A percentile compares a stretch with the other conserved stretches of the same genome.
Evolutionary conservation across 2,329 filamentous ascomycete species (phyloP).

Genomic region (Penicillium verrucosum): DNA sequence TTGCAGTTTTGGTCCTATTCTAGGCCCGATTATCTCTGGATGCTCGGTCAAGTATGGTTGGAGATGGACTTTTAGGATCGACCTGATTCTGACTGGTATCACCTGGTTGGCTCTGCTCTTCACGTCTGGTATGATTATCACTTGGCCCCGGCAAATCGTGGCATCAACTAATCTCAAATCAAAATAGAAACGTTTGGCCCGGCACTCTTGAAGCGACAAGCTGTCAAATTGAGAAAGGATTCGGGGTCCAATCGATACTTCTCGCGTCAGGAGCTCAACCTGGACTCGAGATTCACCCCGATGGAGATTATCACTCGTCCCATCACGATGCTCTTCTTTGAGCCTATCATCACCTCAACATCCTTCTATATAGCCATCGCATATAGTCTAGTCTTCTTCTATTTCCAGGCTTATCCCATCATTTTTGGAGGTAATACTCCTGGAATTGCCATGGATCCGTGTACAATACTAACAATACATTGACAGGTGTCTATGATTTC

Average conservation of each 20-base stretch:
- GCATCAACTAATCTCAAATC: neutral
- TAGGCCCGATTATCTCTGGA: conserved; percentile 47
- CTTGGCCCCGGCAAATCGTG: accelerated
- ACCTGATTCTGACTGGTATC: conserved; percentile 59
- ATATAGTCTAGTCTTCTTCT: conserved; percentile 69
- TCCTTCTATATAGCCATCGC: conserved; percentile 69
- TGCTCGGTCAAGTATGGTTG: conserved; percentile 42
- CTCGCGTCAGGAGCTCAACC: conserved; percentile 55
- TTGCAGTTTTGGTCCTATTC: conserved; percentile 41
- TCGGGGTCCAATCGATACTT: conserved; percentile 51
- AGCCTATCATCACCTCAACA: conserved; percentile 69
- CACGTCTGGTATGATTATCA: conserved; percentile 47
- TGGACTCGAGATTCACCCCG: conserved; percentile 55
- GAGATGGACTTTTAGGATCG: conserved; percentile 56
- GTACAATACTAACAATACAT: neutral
- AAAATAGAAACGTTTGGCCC: conserved; percentile 58
- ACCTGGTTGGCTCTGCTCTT: conserved; percentile 60
- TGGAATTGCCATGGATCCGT: neutral
- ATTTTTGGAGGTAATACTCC: conserved; percentile 56
- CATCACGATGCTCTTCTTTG: conserved; percentile 66
- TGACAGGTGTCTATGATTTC: conserved; percentile 57
- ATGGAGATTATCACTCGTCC: conserved; percentile 69
- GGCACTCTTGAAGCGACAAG: conserved; percentile 56
- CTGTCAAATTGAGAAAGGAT: conserved; percentile 55
- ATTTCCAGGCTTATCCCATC: conserved; percentile 70